Base-by-base conservation (phyloP, 768 basidiomycete genomes). In the Gymnopilus dilepis region DNA sequence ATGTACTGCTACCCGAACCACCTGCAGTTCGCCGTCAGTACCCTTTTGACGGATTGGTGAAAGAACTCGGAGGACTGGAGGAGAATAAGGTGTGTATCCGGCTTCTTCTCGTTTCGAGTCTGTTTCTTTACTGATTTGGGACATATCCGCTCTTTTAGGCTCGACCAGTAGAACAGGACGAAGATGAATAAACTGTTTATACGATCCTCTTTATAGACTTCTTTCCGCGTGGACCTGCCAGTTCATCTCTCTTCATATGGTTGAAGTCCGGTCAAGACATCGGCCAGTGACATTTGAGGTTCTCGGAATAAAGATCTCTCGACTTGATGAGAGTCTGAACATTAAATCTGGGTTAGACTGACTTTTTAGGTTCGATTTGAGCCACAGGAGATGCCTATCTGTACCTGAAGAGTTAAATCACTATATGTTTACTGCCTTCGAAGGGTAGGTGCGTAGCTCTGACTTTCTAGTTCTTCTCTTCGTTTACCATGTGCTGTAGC, bases 41-140 rank as follows among this genome's bases (percentile, higher is more conserved):
- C 68, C 93, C 93, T 2, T 92, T 81, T 70, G 80, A 81, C 53
- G 93, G 93, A 6, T 80, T 95, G 33, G 85, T 89, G 34, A 82
- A 74, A 58, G 93, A 94, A 73, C 83, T 95, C 8, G 93, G 93
- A 19, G 91, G 93, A 12, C 65, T 89, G 58, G 86, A 91, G 64
- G 88, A 84, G 67, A 92, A 91, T 73, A 90, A 91, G 84, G 93
- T 91, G 59, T 15, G 83, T 69, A 28, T 22, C 45, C 30, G 51
- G 6, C 61, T 26, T 15, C 19, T 38, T 56, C 17, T 15, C 24
- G 26, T 8, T 15, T 19, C n/a, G 42, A 8, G n/a, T 38, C 17
- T 45, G 43, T 30, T 41, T n/a, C 48, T 48, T 30, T 65, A 52
- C 65, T 48, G 15, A 45, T 38, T 38, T n/a, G 40, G 19, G 48